These are phyloP conservation scores for Pichia rugopelliculosa DNA, from an alignment of 805 yeast species.

Conservation along the genomic window DNA sequence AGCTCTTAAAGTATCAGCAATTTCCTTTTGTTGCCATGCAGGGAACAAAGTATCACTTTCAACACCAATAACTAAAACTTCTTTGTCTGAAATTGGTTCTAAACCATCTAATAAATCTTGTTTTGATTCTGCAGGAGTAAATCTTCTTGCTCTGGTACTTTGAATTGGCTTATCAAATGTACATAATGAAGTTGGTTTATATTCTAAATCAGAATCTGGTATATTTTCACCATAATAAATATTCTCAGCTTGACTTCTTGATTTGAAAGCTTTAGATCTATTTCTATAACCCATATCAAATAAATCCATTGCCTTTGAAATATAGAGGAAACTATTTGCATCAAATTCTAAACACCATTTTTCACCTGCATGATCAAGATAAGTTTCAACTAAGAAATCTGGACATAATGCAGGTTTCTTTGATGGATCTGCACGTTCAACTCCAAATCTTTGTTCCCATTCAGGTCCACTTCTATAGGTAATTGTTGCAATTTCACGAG, in stretches of 20 bases:
- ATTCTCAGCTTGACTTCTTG: slow-evolving; percentile 34
- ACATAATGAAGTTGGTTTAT: slow-evolving; percentile 27
- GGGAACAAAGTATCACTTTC: slow-evolving; percentile 89
- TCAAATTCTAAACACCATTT: slow-evolving; percentile 89
- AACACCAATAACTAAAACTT: slow-evolving; percentile 80
- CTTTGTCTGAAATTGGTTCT: slow-evolving; percentile 50
- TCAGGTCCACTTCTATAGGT: slow-evolving; percentile 95
- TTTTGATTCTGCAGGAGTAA: slow-evolving; percentile 47
- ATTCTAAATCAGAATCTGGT: slow-evolving; percentile 21
- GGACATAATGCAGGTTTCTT: slow-evolving; percentile 85
- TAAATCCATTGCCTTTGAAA: slow-evolving; percentile 91
- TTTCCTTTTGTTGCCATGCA: slow-evolving; percentile 88
- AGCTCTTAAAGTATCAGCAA: slow-evolving; percentile 49
- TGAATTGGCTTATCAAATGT: slow-evolving; percentile 42
- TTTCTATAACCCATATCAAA: slow-evolving; percentile 64
- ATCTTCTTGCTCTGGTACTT: slow-evolving; percentile 41
- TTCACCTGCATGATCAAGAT: slow-evolving; percentile 90
- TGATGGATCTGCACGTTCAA: slow-evolving; percentile 75
- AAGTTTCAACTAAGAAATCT: slow-evolving; percentile 86
- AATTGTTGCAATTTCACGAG: slow-evolving; percentile 89
- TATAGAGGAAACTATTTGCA: slow-evolving; percentile 79
- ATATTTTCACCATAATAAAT: slow-evolving; percentile 23
- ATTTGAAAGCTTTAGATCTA: slow-evolving; percentile 35
- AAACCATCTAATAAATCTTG: slow-evolving; percentile 64
- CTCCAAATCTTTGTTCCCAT: slow-evolving; percentile 90